Evolutionary conservation across 305 asterid species (phyloP).

Genomic region (Petunia hybrid): DNA sequence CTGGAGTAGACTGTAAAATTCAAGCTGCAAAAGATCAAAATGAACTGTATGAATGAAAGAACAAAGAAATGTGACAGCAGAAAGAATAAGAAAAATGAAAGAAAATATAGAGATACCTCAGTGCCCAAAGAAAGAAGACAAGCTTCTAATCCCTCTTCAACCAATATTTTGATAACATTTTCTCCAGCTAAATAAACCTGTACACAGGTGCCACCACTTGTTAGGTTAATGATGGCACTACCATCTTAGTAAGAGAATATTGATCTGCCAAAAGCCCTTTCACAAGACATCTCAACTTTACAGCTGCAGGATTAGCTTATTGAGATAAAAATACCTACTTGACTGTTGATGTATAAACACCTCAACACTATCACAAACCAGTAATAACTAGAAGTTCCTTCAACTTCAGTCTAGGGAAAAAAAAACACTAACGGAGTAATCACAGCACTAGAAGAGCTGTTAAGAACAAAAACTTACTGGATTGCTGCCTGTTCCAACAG

Average conservation of each 20-base stretch:
- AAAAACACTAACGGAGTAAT: background rate
- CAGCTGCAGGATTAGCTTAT: background rate
- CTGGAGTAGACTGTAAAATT: slow-evolving; percentile 69
- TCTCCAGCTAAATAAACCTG: slow-evolving; percentile 87
- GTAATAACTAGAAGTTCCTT: slow-evolving; percentile 14
- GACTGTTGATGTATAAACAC: background rate
- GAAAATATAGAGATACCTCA: slow-evolving; percentile 61
- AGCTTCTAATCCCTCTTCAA: slow-evolving; percentile 86
- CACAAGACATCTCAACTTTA: slow-evolving; percentile 10
- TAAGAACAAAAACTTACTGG: slow-evolving; percentile 72
- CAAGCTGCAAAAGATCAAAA: slow-evolving; percentile 63
- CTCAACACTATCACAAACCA: slow-evolving; percentile 22
- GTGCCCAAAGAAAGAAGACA: slow-evolving; percentile 92
- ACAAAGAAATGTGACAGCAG: slow-evolving; percentile 28
- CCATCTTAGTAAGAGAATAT: slow-evolving; percentile 9
- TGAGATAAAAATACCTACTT: slow-evolving; percentile 20
- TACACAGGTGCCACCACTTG: slow-evolving; percentile 28
- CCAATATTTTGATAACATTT: slow-evolving; percentile 79
- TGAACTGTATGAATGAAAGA: slow-evolving; percentile 31
- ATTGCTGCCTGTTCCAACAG: slow-evolving; percentile 98
- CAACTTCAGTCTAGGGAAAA: background rate
- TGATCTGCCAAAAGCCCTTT: slow-evolving; percentile 8
- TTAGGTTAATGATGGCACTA: background rate
- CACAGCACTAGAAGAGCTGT: slow-evolving; percentile 11
- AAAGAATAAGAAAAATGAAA: slow-evolving; percentile 3